Conservation (phyloP, 2,329 filamentous ascomycete genomes). For the Pestalotiopsis sp. region DNA sequence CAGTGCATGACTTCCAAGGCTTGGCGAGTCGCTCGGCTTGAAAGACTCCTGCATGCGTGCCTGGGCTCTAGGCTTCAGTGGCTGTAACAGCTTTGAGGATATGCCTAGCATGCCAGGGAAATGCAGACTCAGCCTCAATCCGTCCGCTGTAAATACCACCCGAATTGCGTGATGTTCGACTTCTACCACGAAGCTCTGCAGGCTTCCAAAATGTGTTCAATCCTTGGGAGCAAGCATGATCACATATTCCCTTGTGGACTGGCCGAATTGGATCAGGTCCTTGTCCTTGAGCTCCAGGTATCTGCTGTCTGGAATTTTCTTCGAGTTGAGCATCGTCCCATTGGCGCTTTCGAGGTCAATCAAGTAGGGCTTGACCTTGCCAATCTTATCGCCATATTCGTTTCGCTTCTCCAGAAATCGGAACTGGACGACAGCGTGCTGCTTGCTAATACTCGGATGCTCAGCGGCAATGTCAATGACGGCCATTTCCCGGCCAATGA, state of each 20-base stretch:
- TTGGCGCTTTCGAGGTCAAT: conserved; percentile 95
- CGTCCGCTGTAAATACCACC: background rate
- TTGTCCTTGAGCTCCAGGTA: conserved; percentile 87
- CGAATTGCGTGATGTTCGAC: background rate
- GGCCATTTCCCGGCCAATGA: conserved; percentile 78
- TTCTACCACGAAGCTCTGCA: background rate
- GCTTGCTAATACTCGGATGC: conserved; percentile 91
- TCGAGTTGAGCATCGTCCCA: conserved; percentile 81
- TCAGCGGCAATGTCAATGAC: conserved; percentile 85
- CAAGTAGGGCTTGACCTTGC: conserved; percentile 81
- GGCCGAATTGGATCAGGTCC: conserved; percentile 86
- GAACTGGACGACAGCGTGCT: conserved; percentile 95
- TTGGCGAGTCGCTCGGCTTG: background rate
- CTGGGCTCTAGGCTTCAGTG: background rate
- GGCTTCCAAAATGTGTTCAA: conserved; percentile 26
- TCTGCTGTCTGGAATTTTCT: conserved; percentile 71
- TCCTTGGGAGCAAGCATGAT: conserved; percentile 72
- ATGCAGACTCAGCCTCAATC: background rate
- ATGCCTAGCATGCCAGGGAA: background rate
- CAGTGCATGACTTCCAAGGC: background rate
- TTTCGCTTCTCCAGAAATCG: conserved; percentile 81
- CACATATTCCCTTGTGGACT: conserved; percentile 93
- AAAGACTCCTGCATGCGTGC: background rate
- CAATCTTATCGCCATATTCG: conserved; percentile 83
- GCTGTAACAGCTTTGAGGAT: background rate